These are phyloP conservation scores for Bipolaris gigantea DNA, from an alignment of 2,329 filamentous ascomycete species.

Conservation along the genomic window DNA sequence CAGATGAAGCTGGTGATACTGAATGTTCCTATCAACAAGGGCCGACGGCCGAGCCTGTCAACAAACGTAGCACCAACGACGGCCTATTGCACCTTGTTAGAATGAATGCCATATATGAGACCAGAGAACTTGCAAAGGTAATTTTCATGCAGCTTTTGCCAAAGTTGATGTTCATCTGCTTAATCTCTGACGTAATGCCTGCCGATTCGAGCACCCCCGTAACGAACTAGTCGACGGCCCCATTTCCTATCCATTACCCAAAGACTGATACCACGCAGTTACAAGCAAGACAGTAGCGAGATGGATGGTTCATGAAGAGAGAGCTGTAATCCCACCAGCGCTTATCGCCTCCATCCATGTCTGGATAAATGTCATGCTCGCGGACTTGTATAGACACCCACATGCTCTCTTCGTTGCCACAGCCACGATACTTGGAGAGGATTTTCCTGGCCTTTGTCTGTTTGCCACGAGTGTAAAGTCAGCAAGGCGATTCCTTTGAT, in stretches of 20 bases:
- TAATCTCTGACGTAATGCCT: conserved; percentile 37
- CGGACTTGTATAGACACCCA: conserved; percentile 37
- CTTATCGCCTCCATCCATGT: conserved; percentile 59
- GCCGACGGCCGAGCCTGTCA: conserved; percentile 38
- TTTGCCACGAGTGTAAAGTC: conserved; percentile 58
- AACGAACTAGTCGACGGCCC: conserved; percentile 39
- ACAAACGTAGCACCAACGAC: conserved; percentile 40
- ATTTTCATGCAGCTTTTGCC: conserved; percentile 40
- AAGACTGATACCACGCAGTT: conserved; percentile 58
- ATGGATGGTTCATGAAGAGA: conserved; percentile 52
- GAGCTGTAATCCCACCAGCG: conserved; percentile 61
- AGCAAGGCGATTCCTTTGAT: conserved; percentile 50
- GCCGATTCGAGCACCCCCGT: conserved; percentile 40
- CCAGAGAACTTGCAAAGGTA: conserved; percentile 24
- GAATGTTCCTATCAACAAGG: conserved; percentile 36
- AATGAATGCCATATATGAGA: no score
- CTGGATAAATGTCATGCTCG: conserved; percentile 54
- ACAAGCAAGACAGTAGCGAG: conserved; percentile 55
- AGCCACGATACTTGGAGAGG: conserved; percentile 59
- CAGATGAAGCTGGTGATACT: conserved; percentile 28
- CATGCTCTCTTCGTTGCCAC: conserved; percentile 44
- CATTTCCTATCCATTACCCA: conserved; percentile 49
- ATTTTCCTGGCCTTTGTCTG: conserved; percentile 57
- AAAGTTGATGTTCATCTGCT: conserved; percentile 44
- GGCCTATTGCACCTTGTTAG: conserved; percentile 18